Evolutionary conservation across 768 basidiomycete species (phyloP).

Genomic region (Pulveroboletus sp.): DNA sequence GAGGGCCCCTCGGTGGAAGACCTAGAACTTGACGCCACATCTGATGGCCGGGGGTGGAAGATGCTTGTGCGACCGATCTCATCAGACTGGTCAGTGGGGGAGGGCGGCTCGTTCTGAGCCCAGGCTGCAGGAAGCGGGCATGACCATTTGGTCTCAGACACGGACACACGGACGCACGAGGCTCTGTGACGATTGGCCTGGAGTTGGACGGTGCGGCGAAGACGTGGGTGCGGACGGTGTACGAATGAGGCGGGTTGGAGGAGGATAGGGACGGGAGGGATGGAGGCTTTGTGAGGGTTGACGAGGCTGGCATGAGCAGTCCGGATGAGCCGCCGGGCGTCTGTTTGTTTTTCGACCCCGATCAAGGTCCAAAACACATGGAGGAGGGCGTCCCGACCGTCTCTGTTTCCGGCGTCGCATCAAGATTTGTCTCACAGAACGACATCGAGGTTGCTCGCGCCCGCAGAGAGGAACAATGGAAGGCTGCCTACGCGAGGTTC

Average conservation of each 20-base stretch:
- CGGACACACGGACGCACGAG: too few species aligned
- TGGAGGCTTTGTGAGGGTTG: conserved; percentile 13
- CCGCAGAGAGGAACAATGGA: conserved; percentile 81
- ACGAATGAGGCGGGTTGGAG: conserved; percentile 26
- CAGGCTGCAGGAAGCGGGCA: conserved; percentile 49
- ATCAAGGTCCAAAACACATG: conserved; percentile 37
- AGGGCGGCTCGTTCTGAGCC: conserved; percentile 81
- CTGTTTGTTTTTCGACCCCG: conserved; percentile 21
- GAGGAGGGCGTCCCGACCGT: conserved; percentile 71
- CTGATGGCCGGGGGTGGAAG: conserved; percentile 44
- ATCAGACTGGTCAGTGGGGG: conserved; percentile 50
- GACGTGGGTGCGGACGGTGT: conserved; percentile 27
- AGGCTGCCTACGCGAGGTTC: conserved; percentile 81
- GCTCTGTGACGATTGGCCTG: conserved; percentile 59
- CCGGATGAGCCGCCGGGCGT: too few species aligned
- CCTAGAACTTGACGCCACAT: conserved; percentile 46
- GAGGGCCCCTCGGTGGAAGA: conserved; percentile 36
- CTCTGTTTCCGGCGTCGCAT: conserved; percentile 68
- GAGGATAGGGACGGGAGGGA: conserved; percentile 26
- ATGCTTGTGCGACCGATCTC: conserved; percentile 32
- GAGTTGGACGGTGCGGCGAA: conserved; percentile 38
- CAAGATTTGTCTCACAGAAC: conserved; percentile 77
- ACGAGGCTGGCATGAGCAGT: conserved; percentile 21
- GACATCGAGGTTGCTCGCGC: conserved; percentile 73
- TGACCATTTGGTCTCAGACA: conserved; percentile 15